phyloP scores from a whole-genome alignment of 306 rosid species.

The Pyrus betulifolia region DNA sequence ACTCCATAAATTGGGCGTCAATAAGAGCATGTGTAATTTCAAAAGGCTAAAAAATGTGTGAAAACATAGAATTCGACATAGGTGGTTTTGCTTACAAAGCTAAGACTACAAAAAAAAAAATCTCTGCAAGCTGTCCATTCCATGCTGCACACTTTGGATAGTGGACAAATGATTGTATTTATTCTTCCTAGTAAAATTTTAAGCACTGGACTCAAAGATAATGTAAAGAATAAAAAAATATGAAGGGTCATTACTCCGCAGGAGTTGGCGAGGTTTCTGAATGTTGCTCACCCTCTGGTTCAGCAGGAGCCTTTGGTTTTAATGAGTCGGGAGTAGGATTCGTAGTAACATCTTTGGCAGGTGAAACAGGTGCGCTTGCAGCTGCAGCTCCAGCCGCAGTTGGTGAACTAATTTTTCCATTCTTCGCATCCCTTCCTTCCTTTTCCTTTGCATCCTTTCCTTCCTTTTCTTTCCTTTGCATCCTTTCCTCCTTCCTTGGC shows the following conservation, averaged over 20 bases:
- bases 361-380: conserved; percentile 29
- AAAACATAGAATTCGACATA: too few relatives aligned
- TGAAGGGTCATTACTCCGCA: conserved; percentile 32
- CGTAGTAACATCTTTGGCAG: conserved; percentile 19
- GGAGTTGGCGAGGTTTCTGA: conserved; percentile 27
- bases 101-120: not conserved
- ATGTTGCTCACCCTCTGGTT: conserved; percentile 30
- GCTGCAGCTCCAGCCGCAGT: conserved; percentile 14
- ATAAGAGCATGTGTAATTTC: too few relatives aligned
- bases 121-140: not conserved
- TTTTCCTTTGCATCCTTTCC: not conserved
- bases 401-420: conserved; percentile 33
- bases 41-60: too few relatives aligned
- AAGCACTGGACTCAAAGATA: conserved; percentile 12
- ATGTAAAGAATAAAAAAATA: conserved; percentile 1
- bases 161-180: conserved; percentile 38
- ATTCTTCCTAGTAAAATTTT: conserved; percentile 35
- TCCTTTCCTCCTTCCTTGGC: too few relatives aligned
- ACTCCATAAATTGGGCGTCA: too few relatives aligned
- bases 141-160: conserved; percentile 32
- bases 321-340: not conserved
- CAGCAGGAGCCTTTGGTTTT: conserved; percentile 27
- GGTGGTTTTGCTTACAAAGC: too few relatives aligned
- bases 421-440: not conserved
- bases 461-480: too few relatives aligned